Conservation (phyloP, 2,329 filamentous ascomycete species). For the Hymenotorrendiella dingleyae region DNA sequence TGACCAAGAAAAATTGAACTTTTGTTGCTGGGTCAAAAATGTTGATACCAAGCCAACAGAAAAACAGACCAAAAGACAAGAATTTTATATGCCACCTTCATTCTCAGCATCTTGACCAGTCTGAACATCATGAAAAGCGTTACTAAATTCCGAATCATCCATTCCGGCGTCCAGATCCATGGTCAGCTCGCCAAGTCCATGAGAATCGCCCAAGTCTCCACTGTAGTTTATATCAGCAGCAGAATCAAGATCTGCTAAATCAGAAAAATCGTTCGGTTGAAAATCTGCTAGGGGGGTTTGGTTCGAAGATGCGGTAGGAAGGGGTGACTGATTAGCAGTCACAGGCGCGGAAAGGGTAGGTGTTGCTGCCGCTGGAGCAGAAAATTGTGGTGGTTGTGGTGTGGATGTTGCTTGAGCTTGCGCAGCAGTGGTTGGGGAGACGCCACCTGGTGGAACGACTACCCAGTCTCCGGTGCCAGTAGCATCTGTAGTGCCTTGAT, state of each 20-base stretch:
- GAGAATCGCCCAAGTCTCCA: constrained; percentile 40
- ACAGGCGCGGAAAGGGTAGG: constrained; percentile 8
- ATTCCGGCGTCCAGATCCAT: constrained; percentile 60
- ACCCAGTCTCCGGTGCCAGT: constrained; percentile 65
- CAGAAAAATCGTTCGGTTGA: constrained; percentile 53
- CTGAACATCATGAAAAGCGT: constrained; percentile 67
- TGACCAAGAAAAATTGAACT: too few relatives aligned
- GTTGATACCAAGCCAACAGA: too few relatives aligned
- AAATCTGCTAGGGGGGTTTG: constrained; percentile 24
- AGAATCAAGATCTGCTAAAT: constrained; percentile 60
- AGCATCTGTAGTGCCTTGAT: constrained; percentile 28
- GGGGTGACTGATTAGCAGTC: constrained; percentile 7
- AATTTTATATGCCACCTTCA: too few relatives aligned
- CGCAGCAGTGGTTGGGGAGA: constrained; percentile 29
- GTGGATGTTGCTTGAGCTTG: constrained; percentile 15
- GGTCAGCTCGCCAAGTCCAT: constrained; percentile 43
- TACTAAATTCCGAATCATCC: constrained; percentile 77
- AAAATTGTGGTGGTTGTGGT: constrained; percentile 4
- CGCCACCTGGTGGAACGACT: constrained; percentile 60
- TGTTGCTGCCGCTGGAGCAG: constrained; percentile 7
- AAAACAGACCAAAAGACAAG: too few relatives aligned
- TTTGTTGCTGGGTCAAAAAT: too few relatives aligned
- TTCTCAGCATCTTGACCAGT: constrained; percentile 16
- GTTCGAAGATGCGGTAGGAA: constrained; percentile 10
- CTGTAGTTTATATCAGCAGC: constrained; percentile 67